A percentile compares a stretch with the other conserved stretches of the same genome.
Conservation (phyloP, 106 monocot genomes). For the Allium cepa region DNA sequence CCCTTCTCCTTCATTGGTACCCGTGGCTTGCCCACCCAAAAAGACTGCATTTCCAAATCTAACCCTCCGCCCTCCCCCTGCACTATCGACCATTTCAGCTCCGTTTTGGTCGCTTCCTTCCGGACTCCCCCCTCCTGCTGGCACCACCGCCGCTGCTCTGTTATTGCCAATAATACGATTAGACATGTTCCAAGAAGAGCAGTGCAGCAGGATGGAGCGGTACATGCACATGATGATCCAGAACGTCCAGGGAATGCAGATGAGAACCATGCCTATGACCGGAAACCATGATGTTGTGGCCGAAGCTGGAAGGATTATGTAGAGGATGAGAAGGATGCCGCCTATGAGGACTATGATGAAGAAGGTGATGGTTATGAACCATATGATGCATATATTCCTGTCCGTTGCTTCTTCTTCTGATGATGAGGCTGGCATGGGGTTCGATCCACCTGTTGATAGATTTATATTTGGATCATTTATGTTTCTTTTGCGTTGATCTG, state of each 20-base stretch:
- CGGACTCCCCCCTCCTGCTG: background rate
- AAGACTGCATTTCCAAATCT: conserved; percentile 19
- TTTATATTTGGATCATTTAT: no score
- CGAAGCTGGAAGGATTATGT: conserved; percentile 33
- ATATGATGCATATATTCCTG: background rate
- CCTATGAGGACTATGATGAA: conserved; percentile 20
- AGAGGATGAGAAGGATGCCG: conserved; percentile 34
- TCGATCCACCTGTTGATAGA: no score
- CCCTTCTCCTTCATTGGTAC: background rate
- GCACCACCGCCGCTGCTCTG: conserved; percentile 7
- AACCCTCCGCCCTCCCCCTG: conserved; percentile 24
- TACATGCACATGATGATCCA: conserved; percentile 58
- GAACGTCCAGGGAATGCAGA: conserved; percentile 47
- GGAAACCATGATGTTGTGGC: conserved; percentile 19
- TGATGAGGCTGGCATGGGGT: no score
- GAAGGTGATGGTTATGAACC: background rate
- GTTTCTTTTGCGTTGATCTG: no score
- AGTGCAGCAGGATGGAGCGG: conserved; percentile 1
- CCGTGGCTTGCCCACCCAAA: background rate
- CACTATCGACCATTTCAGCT: conserved; percentile 9
- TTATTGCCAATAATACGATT: background rate
- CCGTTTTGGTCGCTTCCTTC: background rate
- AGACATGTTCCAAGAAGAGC: background rate
- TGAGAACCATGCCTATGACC: conserved; percentile 30
- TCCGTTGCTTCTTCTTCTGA: background rate